Percentiles rank a stretch among this genome's conserved stretches.
Conservation (phyloP, 2,329 filamentous ascomycete species). For the Cephalotrichum gorgonifer region DNA sequence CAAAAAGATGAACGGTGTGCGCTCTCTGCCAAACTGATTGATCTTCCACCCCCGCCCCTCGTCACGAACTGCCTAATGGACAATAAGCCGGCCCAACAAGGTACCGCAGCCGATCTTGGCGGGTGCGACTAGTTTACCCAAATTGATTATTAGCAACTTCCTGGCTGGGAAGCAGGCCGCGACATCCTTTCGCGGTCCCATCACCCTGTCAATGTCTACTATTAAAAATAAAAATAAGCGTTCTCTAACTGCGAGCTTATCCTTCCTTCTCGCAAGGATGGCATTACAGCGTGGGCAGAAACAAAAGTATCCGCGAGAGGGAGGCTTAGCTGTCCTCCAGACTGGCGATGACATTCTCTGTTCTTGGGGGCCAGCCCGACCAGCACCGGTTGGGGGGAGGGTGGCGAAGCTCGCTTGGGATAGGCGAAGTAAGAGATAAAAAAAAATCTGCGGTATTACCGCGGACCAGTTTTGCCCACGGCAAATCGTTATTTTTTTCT, state of each 20-base stretch:
- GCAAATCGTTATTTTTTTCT: too few species aligned
- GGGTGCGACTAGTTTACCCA: conserved; percentile 5
- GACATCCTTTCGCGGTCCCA: neutral
- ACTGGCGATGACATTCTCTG: neutral
- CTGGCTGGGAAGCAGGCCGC: neutral
- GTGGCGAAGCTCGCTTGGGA: neutral
- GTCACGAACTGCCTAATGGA: too few species aligned
- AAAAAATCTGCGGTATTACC: neutral
- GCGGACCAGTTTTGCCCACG: too few species aligned
- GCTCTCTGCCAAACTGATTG: too few species aligned
- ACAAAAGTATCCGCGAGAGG: neutral
- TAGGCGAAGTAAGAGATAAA: neutral
- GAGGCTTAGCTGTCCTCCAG: neutral
- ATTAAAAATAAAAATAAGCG: too few species aligned
- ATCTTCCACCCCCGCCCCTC: too few species aligned
- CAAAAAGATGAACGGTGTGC: too few species aligned
- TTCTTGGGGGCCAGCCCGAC: neutral
- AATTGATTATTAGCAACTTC: conserved; percentile 4
- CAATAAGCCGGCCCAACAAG: too few species aligned
- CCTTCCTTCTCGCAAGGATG: neutral
- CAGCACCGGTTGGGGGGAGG: neutral
- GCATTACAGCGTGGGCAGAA: neutral
- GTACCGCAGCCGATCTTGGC: too few species aligned
- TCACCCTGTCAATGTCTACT: too few species aligned
- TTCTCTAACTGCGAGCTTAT: too few species aligned